Percentiles rank a stretch among this genome's conserved stretches.
These are phyloP conservation scores for Kluyveromyces sp. DNA, from an alignment of 1,139 yeast genomes.

Conservation along the genomic window DNA sequence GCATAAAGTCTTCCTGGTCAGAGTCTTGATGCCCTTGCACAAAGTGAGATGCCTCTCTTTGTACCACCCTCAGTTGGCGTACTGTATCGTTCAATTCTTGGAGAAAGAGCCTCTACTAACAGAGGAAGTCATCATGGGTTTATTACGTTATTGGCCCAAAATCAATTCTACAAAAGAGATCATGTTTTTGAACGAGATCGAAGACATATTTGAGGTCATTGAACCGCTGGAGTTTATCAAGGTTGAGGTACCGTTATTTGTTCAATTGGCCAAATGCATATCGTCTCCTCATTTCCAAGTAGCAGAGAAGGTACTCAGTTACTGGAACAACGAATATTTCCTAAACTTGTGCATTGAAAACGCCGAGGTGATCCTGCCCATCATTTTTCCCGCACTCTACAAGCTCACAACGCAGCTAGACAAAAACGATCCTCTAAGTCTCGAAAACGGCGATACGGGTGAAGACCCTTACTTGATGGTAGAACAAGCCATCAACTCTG, in stretches of 20 bases:
- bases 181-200: slow-evolving; percentile 90
- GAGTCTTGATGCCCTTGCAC: slow-evolving; percentile 90
- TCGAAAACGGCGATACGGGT: slow-evolving; percentile 29
- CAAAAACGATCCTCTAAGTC: slow-evolving; percentile 33
- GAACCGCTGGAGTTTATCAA: slow-evolving; percentile 89
- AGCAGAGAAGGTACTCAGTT: slow-evolving; percentile 87
- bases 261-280: slow-evolving; percentile 89
- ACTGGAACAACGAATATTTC: slow-evolving; percentile 93
- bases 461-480: slow-evolving; percentile 33
- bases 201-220: slow-evolving; percentile 93
- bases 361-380: slow-evolving; percentile 88
- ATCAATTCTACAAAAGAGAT: slow-evolving; percentile 92
- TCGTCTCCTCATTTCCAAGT: slow-evolving; percentile 96
- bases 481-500: slow-evolving; percentile 34
- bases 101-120: slow-evolving; percentile 90
- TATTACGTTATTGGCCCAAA: slow-evolving; percentile 95
- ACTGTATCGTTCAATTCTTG: slow-evolving; percentile 91
- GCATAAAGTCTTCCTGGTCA: slow-evolving; percentile 81
- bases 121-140: slow-evolving; percentile 91
- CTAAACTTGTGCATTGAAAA: slow-evolving; percentile 82
- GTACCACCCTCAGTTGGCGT: slow-evolving; percentile 94
- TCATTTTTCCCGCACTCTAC: slow-evolving; percentile 82
- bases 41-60: slow-evolving; percentile 81
- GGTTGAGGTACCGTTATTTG: slow-evolving; percentile 88
- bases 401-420: slow-evolving; percentile 59